phyloP scores from a whole-genome alignment of 768 basidiomycete genomes.

The Podaxis pistillaris region DNA sequence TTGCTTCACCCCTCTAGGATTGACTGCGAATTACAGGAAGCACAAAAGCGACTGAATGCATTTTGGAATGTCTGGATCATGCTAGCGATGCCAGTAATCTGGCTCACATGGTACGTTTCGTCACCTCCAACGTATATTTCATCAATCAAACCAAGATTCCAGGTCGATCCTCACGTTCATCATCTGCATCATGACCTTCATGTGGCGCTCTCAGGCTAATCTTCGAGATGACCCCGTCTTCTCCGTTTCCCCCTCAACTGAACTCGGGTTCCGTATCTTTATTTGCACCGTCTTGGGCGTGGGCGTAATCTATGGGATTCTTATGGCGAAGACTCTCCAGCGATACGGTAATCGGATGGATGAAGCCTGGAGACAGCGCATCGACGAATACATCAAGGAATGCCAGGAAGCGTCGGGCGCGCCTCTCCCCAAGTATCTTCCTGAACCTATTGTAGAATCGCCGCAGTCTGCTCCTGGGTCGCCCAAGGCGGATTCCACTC shows the following conservation, averaged over 20 bases:
- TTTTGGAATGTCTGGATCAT: constrained; percentile 69
- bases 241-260: background rate
- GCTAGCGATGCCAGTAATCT: constrained; percentile 57
- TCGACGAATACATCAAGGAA: no score
- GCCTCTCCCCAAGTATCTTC: no score
- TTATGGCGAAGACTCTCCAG: no score
- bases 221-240: background rate
- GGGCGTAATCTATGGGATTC: constrained; percentile 30
- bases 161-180: constrained; percentile 63
- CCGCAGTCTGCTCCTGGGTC: no score
- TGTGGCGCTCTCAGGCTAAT: constrained; percentile 57
- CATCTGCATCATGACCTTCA: constrained; percentile 52
- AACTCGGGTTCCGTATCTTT: constrained; percentile 36
- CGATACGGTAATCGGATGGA: no score
- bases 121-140: background rate
- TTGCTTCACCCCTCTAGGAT: background rate
- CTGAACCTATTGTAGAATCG: no score
- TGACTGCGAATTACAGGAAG: constrained; percentile 39
- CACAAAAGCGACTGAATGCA: constrained; percentile 31
- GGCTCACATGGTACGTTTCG: constrained; percentile 53
- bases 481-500: no score
- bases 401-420: no score
- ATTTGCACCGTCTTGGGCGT: constrained; percentile 42
- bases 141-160: background rate
- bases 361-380: no score